Conservation (phyloP, 2,329 filamentous ascomycete species). For the Ophiocordyceps camponoti-leonardi region DNA sequence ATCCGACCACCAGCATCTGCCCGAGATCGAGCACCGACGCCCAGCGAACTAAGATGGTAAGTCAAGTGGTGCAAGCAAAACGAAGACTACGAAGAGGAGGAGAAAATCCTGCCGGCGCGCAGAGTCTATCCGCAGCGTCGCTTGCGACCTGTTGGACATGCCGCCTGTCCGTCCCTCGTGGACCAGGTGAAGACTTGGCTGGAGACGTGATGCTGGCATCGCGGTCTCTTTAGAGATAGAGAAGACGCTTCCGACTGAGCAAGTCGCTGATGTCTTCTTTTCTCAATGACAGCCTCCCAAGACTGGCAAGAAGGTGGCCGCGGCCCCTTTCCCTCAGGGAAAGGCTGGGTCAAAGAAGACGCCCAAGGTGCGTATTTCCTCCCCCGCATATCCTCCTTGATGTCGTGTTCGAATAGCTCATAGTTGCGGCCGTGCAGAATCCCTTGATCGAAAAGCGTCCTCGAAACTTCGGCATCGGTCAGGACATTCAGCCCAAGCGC, state of each 20-base stretch:
- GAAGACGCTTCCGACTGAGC: constrained; percentile 62
- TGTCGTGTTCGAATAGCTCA: not conserved
- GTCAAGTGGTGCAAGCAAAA: constrained; percentile 14
- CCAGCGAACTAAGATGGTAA: constrained; percentile 24
- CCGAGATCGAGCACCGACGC: constrained; percentile 17
- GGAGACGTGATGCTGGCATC: constrained; percentile 33
- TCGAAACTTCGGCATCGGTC: constrained; percentile 96
- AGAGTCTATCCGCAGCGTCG: constrained; percentile 16
- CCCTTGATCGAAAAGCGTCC: constrained; percentile 97
- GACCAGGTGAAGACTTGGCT: constrained; percentile 45
- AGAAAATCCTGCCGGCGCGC: constrained; percentile 15
- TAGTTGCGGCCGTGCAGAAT: constrained; percentile 48
- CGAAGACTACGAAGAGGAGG: constrained; percentile 20
- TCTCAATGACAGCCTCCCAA: constrained; percentile 99
- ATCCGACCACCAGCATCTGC: constrained; percentile 1
- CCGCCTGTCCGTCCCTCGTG: constrained; percentile 12
- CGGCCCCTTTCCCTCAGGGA: constrained; percentile 88
- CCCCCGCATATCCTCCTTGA: not conserved
- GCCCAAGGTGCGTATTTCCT: constrained; percentile 60
- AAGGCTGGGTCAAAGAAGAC: constrained; percentile 90
- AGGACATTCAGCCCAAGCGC: constrained; percentile 93
- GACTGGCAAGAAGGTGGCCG: constrained; percentile 90
- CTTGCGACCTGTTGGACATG: constrained; percentile 16
- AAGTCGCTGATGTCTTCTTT: constrained; percentile 94
- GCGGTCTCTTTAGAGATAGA: constrained; percentile 81